These are phyloP conservation scores for Polyporus tsugae DNA, from an alignment of 1,284 basidiomycete species.

Conservation along the genomic window DNA sequence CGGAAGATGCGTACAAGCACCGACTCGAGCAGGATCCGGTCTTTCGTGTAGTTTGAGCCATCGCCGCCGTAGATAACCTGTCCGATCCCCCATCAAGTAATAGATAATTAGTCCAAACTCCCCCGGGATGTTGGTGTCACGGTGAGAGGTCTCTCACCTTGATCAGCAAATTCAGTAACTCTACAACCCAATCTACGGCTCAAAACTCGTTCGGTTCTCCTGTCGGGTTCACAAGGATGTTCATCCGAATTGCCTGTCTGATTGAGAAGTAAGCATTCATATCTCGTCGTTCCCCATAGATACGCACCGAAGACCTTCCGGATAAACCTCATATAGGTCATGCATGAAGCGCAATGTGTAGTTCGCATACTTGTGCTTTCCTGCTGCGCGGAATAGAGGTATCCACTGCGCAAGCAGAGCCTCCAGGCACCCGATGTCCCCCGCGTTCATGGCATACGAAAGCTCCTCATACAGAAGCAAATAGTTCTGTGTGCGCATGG, in stretches of 20 bases:
- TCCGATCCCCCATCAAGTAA: not conserved
- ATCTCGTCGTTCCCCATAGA: no score
- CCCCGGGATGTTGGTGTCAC: no score
- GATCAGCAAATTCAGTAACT: constrained; percentile 36
- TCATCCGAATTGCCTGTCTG: constrained; percentile 34
- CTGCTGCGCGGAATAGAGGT: constrained; percentile 39
- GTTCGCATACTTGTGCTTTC: constrained; percentile 48
- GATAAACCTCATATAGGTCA: constrained; percentile 43
- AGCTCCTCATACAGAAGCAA: constrained; percentile 46
- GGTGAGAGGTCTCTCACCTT: no score
- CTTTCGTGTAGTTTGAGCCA: constrained; percentile 26
- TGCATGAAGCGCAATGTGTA: constrained; percentile 38
- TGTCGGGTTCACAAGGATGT: constrained; percentile 39
- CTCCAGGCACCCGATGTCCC: constrained; percentile 48
- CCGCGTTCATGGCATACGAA: constrained; percentile 42
- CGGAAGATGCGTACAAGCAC: constrained; percentile 23
- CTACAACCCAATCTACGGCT: constrained; percentile 38
- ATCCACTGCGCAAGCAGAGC: constrained; percentile 41
- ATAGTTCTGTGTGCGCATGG: constrained; percentile 37
- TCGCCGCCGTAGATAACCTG: constrained; percentile 20
- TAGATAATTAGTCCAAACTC: no score
- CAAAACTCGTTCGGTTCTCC: constrained; percentile 34
- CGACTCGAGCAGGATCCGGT: constrained; percentile 27
- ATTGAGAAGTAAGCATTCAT: no score
- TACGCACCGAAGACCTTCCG: constrained; percentile 36